A percentile compares a stretch with the other conserved stretches of the same genome.
phyloP scores from a whole-genome alignment of 495 filamentous ascomycete genomes.

The Neurospora discreta region DNA sequence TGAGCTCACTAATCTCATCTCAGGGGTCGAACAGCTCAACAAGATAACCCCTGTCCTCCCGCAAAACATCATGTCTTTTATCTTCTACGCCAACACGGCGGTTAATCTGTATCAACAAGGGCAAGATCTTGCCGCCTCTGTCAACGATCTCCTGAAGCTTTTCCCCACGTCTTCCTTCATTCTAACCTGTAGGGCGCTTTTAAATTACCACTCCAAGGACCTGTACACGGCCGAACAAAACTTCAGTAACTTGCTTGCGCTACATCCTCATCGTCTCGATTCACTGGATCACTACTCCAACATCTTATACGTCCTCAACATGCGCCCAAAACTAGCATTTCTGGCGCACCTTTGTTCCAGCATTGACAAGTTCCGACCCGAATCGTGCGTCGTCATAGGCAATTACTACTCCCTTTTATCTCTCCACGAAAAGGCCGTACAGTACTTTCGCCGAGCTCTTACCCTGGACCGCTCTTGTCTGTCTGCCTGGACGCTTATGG shows the following conservation, averaged over 20 bases:
- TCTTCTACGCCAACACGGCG: constrained; percentile 82
- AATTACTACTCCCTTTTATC: constrained; percentile 95
- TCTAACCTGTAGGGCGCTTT: constrained; percentile 74
- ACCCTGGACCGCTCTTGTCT: constrained; percentile 86
- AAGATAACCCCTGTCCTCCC: constrained; percentile 51
- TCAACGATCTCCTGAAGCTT: constrained; percentile 66
- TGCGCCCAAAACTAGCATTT: constrained; percentile 80
- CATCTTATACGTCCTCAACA: constrained; percentile 85
- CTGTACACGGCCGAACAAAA: constrained; percentile 75
- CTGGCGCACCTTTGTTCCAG: constrained; percentile 79
- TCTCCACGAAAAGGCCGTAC: constrained; percentile 93
- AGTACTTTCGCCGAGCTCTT: constrained; percentile 95
- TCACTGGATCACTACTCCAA: constrained; percentile 92
- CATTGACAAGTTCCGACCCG: constrained; percentile 91
- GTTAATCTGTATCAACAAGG: constrained; percentile 86
- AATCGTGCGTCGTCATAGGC: constrained; percentile 92
- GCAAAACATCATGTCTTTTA: constrained; percentile 80
- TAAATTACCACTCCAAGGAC: constrained; percentile 92
- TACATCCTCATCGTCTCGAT: constrained; percentile 82
- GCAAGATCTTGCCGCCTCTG: constrained; percentile 53
- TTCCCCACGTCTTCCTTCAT: constrained; percentile 84
- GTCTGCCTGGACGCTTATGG: constrained; percentile 98
- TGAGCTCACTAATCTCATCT: constrained; percentile 69
- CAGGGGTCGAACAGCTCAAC: constrained; percentile 56
- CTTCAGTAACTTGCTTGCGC: constrained; percentile 68